Conservation (phyloP, 306 rosid genomes). For the Cucumis cinereus region DNA sequence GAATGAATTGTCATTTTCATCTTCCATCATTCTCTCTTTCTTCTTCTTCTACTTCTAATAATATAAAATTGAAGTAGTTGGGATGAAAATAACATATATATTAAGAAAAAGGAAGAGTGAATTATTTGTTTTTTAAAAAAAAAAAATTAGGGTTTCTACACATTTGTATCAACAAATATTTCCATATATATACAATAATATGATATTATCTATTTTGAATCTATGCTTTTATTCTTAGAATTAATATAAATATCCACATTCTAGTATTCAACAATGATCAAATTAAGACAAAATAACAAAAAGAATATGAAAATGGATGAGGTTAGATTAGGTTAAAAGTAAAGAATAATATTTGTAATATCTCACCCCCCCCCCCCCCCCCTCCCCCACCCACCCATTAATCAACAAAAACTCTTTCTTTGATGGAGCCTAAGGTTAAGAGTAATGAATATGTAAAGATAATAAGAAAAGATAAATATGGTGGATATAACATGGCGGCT, state of each 20-base stretch:
- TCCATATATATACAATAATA: background rate
- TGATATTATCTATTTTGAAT: background rate
- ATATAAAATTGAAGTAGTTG: background rate
- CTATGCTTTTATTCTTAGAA: no score
- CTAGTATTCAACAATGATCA: background rate
- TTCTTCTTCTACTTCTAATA: background rate
- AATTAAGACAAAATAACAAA: background rate
- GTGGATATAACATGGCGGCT: background rate
- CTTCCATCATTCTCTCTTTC: background rate
- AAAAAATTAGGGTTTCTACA: no score
- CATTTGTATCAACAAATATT: no score
- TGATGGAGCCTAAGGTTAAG: no score
- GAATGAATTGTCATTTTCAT: background rate
- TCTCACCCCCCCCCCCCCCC: no score
- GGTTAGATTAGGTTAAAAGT: background rate
- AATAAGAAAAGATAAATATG: background rate
- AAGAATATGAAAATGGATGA: background rate
- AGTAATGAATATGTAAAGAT: no score
- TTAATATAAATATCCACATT: background rate
- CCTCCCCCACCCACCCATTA: no score
- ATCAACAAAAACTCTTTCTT: no score
- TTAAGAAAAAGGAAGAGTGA: background rate
- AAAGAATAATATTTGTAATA: no score
- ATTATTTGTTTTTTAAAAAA: no score
- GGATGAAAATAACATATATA: background rate